These are phyloP conservation scores for Wakefieldia striispora DNA, from an alignment of 768 basidiomycete genomes.

Conservation along the genomic window DNA sequence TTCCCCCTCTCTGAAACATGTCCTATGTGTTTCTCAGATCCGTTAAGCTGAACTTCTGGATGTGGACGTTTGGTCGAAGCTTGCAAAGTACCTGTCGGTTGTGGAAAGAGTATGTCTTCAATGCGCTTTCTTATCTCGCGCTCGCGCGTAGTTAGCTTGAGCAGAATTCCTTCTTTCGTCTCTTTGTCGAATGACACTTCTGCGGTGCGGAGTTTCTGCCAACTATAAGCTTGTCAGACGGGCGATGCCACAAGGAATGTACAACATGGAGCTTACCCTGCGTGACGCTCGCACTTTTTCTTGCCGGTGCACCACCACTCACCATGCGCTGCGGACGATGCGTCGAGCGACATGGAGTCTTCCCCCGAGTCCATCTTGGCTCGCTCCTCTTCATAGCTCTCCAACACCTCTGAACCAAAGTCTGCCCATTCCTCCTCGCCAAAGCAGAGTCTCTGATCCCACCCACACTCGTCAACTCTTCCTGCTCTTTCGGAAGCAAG, in stretches of 20 bases:
- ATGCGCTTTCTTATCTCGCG: slow-evolving; percentile 76
- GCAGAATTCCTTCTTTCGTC: slow-evolving; percentile 64
- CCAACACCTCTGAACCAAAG: slow-evolving; percentile 62
- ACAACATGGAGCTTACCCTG: slow-evolving; percentile 48
- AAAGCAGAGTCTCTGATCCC: slow-evolving; percentile 83
- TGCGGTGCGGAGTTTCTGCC: slow-evolving; percentile 73
- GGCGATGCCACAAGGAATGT: background rate
- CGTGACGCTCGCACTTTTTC: slow-evolving; percentile 75
- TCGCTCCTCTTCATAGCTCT: slow-evolving; percentile 61
- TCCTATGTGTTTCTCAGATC: slow-evolving; percentile 41
- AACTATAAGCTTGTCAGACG: slow-evolving; percentile 41
- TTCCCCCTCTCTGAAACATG: slow-evolving; percentile 57
- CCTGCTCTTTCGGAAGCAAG: slow-evolving; percentile 68
- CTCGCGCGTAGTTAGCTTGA: slow-evolving; percentile 69
- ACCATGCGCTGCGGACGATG: slow-evolving; percentile 27
- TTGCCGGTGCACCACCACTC: slow-evolving; percentile 83
- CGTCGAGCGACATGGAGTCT: slow-evolving; percentile 41
- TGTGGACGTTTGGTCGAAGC: slow-evolving; percentile 31
- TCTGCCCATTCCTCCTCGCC: slow-evolving; percentile 79
- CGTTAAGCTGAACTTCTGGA: slow-evolving; percentile 44
- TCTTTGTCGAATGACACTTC: slow-evolving; percentile 78
- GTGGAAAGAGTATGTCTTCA: slow-evolving; percentile 66
- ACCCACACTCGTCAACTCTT: slow-evolving; percentile 73
- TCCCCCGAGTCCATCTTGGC: slow-evolving; percentile 32
- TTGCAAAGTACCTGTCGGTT: slow-evolving; percentile 35